Evolutionary conservation across 2,329 filamentous ascomycete species (phyloP).

Genomic region (Stachybotrys echinatus): DNA sequence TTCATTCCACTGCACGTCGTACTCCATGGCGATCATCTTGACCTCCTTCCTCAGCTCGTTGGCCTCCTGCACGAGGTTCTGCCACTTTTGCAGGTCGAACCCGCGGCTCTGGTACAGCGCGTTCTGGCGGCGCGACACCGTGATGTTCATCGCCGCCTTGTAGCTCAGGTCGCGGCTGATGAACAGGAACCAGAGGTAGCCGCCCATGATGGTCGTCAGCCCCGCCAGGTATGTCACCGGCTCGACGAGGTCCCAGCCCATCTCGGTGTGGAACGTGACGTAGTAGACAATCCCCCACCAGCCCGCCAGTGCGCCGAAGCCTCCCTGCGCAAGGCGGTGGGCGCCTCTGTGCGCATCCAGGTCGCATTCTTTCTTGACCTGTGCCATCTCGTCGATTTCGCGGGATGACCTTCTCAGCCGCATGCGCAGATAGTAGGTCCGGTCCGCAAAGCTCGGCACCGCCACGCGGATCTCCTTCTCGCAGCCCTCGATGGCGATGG

Average conservation of each 20-base stretch:
- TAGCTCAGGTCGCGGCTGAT: conserved; percentile 88
- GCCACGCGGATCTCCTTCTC: conserved; percentile 63
- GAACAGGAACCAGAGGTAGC: conserved; percentile 91
- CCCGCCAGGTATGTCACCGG: conserved; percentile 86
- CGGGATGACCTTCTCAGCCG: conserved; percentile 66
- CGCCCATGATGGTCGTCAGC: conserved; percentile 79
- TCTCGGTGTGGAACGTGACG: conserved; percentile 64
- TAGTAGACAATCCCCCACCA: conserved; percentile 86
- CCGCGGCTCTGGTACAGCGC: conserved; percentile 70
- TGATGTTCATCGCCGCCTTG: conserved; percentile 80
- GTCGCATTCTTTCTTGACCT: conserved; percentile 79
- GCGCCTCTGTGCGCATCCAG: conserved; percentile 69
- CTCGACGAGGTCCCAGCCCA: conserved; percentile 89
- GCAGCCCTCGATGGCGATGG: conserved; percentile 72
- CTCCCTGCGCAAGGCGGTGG: conserved; percentile 72
- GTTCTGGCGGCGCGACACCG: conserved; percentile 71
- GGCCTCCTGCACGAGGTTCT: conserved; percentile 70
- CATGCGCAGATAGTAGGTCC: conserved; percentile 83
- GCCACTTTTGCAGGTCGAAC: conserved; percentile 74
- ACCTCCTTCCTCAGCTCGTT: conserved; percentile 76
- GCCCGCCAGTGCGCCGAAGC: conserved; percentile 64
- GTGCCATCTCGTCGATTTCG: conserved; percentile 63
- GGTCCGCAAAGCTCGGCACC: conserved; percentile 82
- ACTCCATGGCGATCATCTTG: conserved; percentile 74
- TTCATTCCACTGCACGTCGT: conserved; percentile 89